Percentiles rank a stretch among this genome's conserved stretches.
These are phyloP conservation scores for Pseudonitzschia pungens DNA, from an alignment of 108 stramenopile genomes.

Conservation along the genomic window DNA sequence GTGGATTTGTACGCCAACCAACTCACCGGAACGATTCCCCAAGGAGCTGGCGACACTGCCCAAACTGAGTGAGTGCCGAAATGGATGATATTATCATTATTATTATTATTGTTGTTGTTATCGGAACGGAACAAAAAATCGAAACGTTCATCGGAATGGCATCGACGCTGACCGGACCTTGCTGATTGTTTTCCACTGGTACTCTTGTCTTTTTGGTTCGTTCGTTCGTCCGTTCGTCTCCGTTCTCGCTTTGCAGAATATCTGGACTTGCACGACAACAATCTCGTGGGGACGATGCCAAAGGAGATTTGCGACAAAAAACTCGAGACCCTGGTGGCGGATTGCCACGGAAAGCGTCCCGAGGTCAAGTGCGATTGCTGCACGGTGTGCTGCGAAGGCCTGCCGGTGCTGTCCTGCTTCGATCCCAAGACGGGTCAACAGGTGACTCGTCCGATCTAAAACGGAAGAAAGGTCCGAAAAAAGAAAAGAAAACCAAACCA, in stretches of 20 bases:
- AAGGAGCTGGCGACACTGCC: slow-evolving; percentile 40
- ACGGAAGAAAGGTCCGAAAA: no score
- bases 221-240: neutral
- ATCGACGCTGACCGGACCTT: neutral
- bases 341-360: slow-evolving; percentile 50
- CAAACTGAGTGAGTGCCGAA: slow-evolving; percentile 52
- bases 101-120: no score
- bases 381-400: slow-evolving; percentile 58
- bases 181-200: no score
- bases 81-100: no score
- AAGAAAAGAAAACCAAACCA: neutral
- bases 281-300: slow-evolving; percentile 56
- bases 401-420: slow-evolving; percentile 49
- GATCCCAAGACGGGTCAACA: slow-evolving; percentile 42
- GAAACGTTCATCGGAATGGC: neutral
- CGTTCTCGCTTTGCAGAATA: slow-evolving; percentile 18
- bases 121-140: neutral
- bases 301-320: slow-evolving; percentile 56
- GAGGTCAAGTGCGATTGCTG: slow-evolving; percentile 68
- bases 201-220: slow-evolving; percentile 1
- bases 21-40: slow-evolving; percentile 53
- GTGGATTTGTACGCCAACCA: slow-evolving; percentile 63
- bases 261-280: slow-evolving; percentile 60
- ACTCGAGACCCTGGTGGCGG: slow-evolving; percentile 44
- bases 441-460: slow-evolving; percentile 29